Evolutionary conservation across 805 yeast genomes (phyloP), one percentile per base, ranked within the genome.

Genomic region (Lipomyces yamadae): DNA sequence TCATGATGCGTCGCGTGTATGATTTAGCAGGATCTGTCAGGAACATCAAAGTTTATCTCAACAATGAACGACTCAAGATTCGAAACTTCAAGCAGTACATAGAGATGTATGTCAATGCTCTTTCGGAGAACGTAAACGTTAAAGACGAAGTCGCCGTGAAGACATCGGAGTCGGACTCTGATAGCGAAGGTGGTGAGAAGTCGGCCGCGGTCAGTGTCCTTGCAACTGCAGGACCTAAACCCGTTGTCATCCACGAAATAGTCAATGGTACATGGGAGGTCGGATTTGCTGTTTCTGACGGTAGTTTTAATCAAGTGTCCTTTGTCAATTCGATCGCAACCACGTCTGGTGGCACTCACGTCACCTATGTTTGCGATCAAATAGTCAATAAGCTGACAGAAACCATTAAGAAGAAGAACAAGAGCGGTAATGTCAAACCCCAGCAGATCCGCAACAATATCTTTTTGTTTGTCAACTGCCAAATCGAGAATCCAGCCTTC

Each of bases 311-410:
- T 73, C 99, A 95, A 77, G 95, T 95, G 55, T 93, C 98, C 45
- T 95, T 95, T 80, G 99, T 95, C 15, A 95, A 95, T 77, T 92
- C 98, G 5, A 95, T 95, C 76, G 99, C 99, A 0, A 95, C 99
- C 0, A 94, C 98, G 0, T 81, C 94, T 0, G 99, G 99, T 67
- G 99, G 99, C 73, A 90, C 99, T 0, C 99, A 95, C 77, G 96
- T 92, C 45, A 92, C 89, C 72, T 86, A 88, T 76, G 84, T 93
- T 37, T 82, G 96, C 3, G 97, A 94, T 77, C 91, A 93, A 79
- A 84, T 95, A 63, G 88, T 91, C 33, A 85, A 83, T 68, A 92
- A 91, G 76, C 85, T 93, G 64, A 80, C 87, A 64, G 97, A 90
- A 13, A 81, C 82, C 7, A 81, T 93, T 70, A 91, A 88, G 76